Percentiles rank a stretch among this genome's conserved stretches.
These are phyloP conservation scores for Podila clonocystis DNA, from an alignment of 192 early-diverging fungal genomes.

Conservation along the genomic window DNA sequence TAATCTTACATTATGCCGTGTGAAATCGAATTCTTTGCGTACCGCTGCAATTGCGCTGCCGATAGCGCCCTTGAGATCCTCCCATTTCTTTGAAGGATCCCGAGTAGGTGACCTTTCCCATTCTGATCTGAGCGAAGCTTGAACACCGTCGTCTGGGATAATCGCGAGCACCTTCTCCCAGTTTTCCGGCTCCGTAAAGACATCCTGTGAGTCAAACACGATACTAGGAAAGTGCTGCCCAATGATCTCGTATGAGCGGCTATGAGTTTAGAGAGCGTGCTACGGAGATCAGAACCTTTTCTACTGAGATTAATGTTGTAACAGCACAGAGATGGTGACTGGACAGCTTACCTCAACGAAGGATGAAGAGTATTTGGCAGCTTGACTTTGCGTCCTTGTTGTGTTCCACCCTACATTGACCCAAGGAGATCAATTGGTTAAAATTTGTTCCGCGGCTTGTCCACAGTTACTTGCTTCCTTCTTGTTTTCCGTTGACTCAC, in stretches of 20 bases:
- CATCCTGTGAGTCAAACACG: slow-evolving; percentile 77
- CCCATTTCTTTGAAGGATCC: slow-evolving; percentile 57
- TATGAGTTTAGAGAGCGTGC: slow-evolving; percentile 20
- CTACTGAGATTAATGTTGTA: background rate
- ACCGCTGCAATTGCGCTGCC: slow-evolving; percentile 10
- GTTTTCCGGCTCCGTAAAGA: slow-evolving; percentile 65
- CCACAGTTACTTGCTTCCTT: background rate
- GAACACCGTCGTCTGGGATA: slow-evolving; percentile 77
- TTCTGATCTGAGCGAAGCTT: slow-evolving; percentile 37
- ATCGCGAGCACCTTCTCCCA: slow-evolving; percentile 83
- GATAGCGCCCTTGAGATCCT: slow-evolving; percentile 44
- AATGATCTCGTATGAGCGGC: slow-evolving; percentile 71
- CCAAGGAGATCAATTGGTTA: background rate
- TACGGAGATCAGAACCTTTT: background rate
- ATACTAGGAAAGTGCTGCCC: slow-evolving; percentile 78
- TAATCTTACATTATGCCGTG: background rate
- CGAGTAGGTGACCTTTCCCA: slow-evolving; percentile 51
- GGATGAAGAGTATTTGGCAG: slow-evolving; percentile 76
- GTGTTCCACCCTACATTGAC: slow-evolving; percentile 72
- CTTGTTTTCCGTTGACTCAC: slow-evolving; percentile 10
- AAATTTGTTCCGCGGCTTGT: slow-evolving; percentile 4
- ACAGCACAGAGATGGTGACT: background rate
- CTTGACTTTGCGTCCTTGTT: slow-evolving; percentile 77
- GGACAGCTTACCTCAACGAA: slow-evolving; percentile 62
- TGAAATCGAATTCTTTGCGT: background rate